A percentile compares a stretch with the other conserved stretches of the same genome.
phyloP scores from a whole-genome alignment of 2,329 filamentous ascomycete genomes.

The Colletotrichum destructivum region DNA sequence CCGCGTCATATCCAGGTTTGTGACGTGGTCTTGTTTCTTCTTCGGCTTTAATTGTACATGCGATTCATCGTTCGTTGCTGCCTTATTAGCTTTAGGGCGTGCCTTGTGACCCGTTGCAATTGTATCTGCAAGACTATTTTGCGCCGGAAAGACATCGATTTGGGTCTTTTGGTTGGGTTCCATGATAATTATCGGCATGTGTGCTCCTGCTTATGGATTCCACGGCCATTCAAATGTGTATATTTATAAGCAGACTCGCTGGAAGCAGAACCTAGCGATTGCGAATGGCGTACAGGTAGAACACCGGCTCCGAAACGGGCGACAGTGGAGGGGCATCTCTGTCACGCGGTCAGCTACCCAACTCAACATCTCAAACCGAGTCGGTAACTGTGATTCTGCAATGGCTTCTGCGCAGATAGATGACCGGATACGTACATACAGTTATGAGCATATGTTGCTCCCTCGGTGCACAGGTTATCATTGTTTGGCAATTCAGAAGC shows the following conservation, averaged over 20 bases:
- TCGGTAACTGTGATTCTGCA: neutral
- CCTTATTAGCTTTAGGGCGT: neutral
- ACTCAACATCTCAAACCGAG: neutral
- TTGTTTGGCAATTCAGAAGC: neutral
- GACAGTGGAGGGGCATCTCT: neutral
- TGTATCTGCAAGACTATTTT: neutral
- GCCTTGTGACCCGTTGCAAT: neutral
- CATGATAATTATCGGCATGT: neutral
- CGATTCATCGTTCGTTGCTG: neutral
- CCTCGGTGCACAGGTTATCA: neutral
- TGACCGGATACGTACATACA: neutral
- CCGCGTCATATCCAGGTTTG: neutral
- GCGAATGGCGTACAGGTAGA: neutral
- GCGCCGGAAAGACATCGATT: neutral
- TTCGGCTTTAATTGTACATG: neutral
- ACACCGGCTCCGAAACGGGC: neutral
- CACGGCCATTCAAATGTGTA: neutral
- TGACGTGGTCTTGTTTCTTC: neutral
- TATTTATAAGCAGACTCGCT: conserved; percentile 6
- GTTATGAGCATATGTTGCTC: neutral
- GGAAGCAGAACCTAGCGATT: neutral
- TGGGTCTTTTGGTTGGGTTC: neutral
- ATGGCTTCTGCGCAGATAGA: neutral
- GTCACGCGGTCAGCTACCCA: neutral
- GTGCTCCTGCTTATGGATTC: neutral